A percentile compares a stretch with the other conserved stretches of the same genome.
phyloP scores from a whole-genome alignment of 2,329 filamentous ascomycete species.

The Dactylellina drechsleri region DNA sequence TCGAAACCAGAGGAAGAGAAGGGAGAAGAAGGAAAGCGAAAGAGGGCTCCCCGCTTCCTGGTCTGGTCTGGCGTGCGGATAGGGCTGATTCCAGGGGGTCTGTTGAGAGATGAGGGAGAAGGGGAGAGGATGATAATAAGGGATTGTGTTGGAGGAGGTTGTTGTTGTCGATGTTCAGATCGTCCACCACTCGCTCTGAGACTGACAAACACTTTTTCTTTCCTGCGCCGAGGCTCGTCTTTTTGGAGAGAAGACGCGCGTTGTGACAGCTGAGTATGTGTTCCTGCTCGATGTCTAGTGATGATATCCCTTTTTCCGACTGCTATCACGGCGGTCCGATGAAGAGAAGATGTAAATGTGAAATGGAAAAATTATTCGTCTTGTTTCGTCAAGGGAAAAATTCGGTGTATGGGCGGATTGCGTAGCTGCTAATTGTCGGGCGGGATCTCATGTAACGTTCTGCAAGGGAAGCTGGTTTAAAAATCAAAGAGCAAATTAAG shows the following conservation, averaged over 20 bases:
- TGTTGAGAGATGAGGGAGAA: not conserved
- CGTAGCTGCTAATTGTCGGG: constrained; percentile 41
- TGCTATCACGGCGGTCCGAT: not conserved
- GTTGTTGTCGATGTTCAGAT: not conserved
- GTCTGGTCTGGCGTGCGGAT: constrained; percentile 4
- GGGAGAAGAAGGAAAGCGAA: constrained; percentile 34
- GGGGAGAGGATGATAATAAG: not conserved
- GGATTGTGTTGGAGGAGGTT: constrained; percentile 19
- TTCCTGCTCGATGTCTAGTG: no score
- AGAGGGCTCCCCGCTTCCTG: constrained; percentile 32
- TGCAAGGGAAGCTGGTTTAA: constrained; percentile 50
- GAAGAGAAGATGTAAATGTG: not conserved
- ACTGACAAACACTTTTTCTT: no score
- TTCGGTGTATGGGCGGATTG: constrained; percentile 21
- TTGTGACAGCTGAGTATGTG: not conserved
- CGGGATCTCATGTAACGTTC: constrained; percentile 52
- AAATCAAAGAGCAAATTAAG: not conserved
- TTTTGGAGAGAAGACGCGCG: not conserved
- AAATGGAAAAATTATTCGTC: not conserved
- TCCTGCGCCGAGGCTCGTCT: no score
- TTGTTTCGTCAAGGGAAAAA: not conserved
- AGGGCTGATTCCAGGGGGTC: constrained; percentile 1
- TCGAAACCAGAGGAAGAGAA: constrained; percentile 28
- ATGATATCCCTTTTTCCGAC: not conserved
- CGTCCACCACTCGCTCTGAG: no score